Evolutionary conservation across 768 basidiomycete genomes (phyloP), one percentile per base, ranked within the genome.

Genomic region (Gloeopeniophorella convolvens): DNA sequence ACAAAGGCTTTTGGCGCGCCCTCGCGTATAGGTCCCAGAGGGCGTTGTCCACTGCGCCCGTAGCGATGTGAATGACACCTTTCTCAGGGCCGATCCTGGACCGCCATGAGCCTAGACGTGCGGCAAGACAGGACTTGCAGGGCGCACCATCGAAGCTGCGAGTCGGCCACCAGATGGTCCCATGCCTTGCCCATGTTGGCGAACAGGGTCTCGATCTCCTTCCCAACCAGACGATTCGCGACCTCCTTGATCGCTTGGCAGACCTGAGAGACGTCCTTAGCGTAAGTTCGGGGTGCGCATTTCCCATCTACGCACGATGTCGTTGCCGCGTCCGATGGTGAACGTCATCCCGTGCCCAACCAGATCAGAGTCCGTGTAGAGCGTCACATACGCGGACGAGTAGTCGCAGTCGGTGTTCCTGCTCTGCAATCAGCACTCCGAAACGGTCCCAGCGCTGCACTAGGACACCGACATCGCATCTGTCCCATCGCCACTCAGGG

Each of bases 331-430:
- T 0, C 91, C 91, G 58, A 91, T 93, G 10, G 92, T 93, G 65
- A 94, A 94, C 3, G 91, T 92, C 89, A 92, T 89, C 48, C 90
- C 91, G 59, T 91, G 81, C n/a, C 93, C 90, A 41, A 83, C 75
- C 36, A 94, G 80, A 44, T 80, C 75, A 4, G 70, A 60, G 20
- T 80, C 74, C n/a, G 88, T 94, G 54, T 77, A 69, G 49, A 97
- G 73, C 20, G 82, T 77, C 37, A 96, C 74, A 65, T 96, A 96
- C 5, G 94, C 94, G 2, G 92, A 89, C 2, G 90, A 93, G 68
- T 96, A 96, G 69, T 96, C 94, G 68, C 92, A 95, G 48, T 90
- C 89, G 27, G 87, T 86, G 67, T 96, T 95, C 91, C 88, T 90
- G 53, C 24, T 50, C 16, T n/a, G 43, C 16, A 23, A 34, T 30